Conservation (phyloP, 768 basidiomycete genomes). For the Cystobasidium tubakii region DNA sequence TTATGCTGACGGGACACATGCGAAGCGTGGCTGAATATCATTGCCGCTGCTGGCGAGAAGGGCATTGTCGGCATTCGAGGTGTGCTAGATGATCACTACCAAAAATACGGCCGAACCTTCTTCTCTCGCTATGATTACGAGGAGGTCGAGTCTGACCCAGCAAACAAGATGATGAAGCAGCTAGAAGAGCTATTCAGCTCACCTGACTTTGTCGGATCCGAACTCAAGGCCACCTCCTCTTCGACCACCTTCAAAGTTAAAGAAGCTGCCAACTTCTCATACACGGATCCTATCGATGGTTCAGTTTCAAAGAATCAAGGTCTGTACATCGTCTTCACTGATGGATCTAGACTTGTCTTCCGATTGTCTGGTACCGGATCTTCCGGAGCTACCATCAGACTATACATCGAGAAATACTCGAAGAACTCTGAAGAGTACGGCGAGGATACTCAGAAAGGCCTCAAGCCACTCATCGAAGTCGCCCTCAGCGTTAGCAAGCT, state of each 20-base stretch:
- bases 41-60: conserved; percentile 74
- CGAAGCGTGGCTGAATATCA: conserved; percentile 91
- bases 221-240: conserved; percentile 63
- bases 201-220: conserved; percentile 63
- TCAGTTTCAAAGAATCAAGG: conserved; percentile 93
- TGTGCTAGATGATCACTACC: conserved; percentile 77
- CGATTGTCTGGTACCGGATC: conserved; percentile 92
- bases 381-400: conserved; percentile 87
- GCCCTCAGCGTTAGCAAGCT: conserved; percentile 78
- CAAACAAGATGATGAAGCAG: conserved; percentile 72
- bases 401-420: conserved; percentile 88
- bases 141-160: conserved; percentile 85
- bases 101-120: conserved; percentile 90
- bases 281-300: conserved; percentile 96
- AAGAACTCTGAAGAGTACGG: conserved; percentile 56
- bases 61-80: conserved; percentile 66
- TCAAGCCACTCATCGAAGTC: conserved; percentile 92
- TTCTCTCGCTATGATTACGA: conserved; percentile 99
- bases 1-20: background rate
- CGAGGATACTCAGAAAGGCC: conserved; percentile 68
- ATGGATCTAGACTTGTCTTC: conserved; percentile 92
- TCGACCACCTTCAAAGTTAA: conserved; percentile 69
- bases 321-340: conserved; percentile 80
- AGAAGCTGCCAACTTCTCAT: conserved; percentile 78
- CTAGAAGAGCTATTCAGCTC: conserved; percentile 66